Percentiles rank a stretch among this genome's conserved stretches.
These are phyloP conservation scores for Solanum infundibuliforme DNA, from an alignment of 257 asterid genomes.

Conservation along the genomic window DNA sequence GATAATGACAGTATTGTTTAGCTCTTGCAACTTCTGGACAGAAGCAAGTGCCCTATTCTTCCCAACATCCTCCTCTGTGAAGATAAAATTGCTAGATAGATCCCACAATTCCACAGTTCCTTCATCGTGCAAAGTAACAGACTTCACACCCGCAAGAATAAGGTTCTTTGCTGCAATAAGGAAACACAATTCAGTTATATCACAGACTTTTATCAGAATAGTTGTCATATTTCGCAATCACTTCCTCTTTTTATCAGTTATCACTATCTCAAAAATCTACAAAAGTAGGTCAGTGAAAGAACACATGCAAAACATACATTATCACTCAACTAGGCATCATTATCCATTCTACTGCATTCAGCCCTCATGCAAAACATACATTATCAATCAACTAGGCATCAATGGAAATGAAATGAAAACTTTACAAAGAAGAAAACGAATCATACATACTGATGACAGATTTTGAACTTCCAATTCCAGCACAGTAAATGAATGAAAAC, in stretches of 20 bases:
- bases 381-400: neutral
- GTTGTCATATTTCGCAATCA: neutral
- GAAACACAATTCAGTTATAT: neutral
- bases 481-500: neutral
- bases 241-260: neutral
- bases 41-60: constrained; percentile 88
- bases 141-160: constrained; percentile 90
- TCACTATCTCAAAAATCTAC: neutral
- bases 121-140: constrained; percentile 89
- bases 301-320: neutral
- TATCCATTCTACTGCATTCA: neutral
- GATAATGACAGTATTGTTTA: constrained; percentile 73
- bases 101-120: constrained; percentile 85
- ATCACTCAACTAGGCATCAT: neutral
- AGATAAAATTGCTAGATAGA: constrained; percentile 75
- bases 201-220: neutral
- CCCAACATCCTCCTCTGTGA: constrained; percentile 76
- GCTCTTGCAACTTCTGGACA: constrained; percentile 79
- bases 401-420: neutral
- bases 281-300: neutral
- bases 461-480: neutral
- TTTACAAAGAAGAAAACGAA: neutral
- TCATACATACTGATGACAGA: neutral
- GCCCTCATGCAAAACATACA: neutral
- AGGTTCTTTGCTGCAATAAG: constrained; percentile 76